Evolutionary conservation across 148 eudicot genomes (phyloP).

Genomic region (Linanthus parryae): DNA sequence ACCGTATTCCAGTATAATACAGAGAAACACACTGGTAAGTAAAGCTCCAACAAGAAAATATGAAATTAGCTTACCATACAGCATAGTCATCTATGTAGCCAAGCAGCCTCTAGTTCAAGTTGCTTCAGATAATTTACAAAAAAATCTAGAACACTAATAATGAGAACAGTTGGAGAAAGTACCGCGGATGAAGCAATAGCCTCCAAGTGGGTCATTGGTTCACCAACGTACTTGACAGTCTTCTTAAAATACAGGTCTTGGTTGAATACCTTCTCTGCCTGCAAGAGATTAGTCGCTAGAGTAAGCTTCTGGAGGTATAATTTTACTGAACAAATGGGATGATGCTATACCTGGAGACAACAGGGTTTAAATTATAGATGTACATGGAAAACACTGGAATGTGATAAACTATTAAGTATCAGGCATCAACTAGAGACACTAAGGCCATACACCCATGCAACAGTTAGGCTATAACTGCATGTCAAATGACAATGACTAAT

Average conservation of each 20-base stretch:
- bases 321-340: too few relatives aligned
- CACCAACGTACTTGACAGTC: constrained; percentile 71
- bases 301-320: too few relatives aligned
- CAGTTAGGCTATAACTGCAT: background rate
- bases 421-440: background rate
- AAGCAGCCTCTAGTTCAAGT: too few relatives aligned
- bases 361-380: too few relatives aligned
- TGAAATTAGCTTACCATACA: too few relatives aligned
- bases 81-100: too few relatives aligned
- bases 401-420: background rate
- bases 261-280: constrained; percentile 91
- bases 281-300: constrained; percentile 17
- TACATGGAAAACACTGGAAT: too few relatives aligned
- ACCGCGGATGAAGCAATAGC: constrained; percentile 95
- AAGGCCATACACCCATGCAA: background rate
- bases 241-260: constrained; percentile 75
- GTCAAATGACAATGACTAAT: too few relatives aligned
- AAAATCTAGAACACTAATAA: background rate
- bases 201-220: constrained; percentile 83
- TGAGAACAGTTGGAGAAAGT: constrained; percentile 13
- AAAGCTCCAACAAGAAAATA: background rate
- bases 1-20: too few relatives aligned
- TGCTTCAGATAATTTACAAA: too few relatives aligned
- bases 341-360: too few relatives aligned
- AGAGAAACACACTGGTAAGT: too few relatives aligned